phyloP scores from a whole-genome alignment of 306 rosid genomes.

The Betula pendula region DNA sequence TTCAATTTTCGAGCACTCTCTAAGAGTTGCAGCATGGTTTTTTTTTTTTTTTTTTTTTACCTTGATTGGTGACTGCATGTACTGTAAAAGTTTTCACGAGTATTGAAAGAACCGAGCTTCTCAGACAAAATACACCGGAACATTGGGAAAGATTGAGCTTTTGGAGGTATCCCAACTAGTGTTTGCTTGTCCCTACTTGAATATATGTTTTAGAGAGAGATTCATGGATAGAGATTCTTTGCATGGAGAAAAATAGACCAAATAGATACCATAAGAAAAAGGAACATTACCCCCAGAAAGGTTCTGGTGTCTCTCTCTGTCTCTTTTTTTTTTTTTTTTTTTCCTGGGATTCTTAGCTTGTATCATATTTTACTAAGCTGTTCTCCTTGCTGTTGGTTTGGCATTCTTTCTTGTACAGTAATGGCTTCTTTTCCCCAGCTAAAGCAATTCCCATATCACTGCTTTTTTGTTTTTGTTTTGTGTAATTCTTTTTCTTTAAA shows the following conservation, averaged over 20 bases:
- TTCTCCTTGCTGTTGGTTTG: conserved; percentile 11
- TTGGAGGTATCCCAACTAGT: conserved; percentile 27
- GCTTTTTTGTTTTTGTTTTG: background rate
- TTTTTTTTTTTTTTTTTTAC: too few relatives aligned
- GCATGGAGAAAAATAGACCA: conserved; percentile 27
- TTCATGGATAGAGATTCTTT: conserved; percentile 48
- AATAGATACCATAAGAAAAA: conserved; percentile 23
- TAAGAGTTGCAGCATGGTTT: background rate
- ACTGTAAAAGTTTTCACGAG: conserved; percentile 18
- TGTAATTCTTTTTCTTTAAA: background rate
- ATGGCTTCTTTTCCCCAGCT: conserved; percentile 22
- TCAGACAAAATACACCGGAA: conserved; percentile 41
- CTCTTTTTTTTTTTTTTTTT: conserved; percentile 32
- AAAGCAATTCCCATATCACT: conserved; percentile 23
- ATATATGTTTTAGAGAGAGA: conserved; percentile 29
- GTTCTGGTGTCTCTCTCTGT: conserved; percentile 32
- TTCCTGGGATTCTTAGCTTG: too few relatives aligned
- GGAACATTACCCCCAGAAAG: conserved; percentile 44
- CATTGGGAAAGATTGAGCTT: conserved; percentile 46
- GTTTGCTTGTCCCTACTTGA: conserved; percentile 37
- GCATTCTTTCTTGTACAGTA: background rate
- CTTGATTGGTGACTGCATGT: background rate
- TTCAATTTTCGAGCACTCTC: conserved; percentile 28
- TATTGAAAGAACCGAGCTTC: conserved; percentile 20
- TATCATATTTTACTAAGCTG: too few relatives aligned